Base-by-base conservation (phyloP, 73 alveolate genomes). In the Tetrahymena malaccensis region DNA sequence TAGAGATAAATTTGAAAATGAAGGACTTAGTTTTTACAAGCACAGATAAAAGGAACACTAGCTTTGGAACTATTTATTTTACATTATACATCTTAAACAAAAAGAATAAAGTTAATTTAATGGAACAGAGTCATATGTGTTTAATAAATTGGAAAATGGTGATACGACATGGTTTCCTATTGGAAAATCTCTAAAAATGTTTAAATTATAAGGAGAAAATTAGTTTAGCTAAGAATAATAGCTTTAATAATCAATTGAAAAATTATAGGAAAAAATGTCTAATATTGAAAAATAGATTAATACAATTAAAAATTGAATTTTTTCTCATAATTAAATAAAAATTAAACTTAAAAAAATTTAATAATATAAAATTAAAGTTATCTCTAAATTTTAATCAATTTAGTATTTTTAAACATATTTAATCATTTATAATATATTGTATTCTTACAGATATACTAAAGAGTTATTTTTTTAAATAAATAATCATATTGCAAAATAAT, bases 161-260 rank as follows among this genome's bases (percentile, higher is more conserved):
- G 94, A 93, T 55, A 93, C 43, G 0, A 85, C 93, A n/a, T 95
- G 97, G 97, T 95, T 95, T 85, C 97, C 97, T 1, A 95, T 95
- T 7, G 84, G 94, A 55, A 70, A 70, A n/a, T 70, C 89, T 1
- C 5, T 70, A 70, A 70, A 70, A 31, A 70, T 70, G 15, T 11
- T n/a, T 19, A 70, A 70, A 70, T 27, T 70, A 12, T 12, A 22
- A 70, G 89, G 89, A 0, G 89, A 70, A 27, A 70, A 70, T 31
- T 70, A 70, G 12, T 70, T 70, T 70, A 70, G 89, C 12, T 31
- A 10, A 70, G 89, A 70, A 70, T 70, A 70, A 31, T 9, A 8
- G 12, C 89, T 70, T 33, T 70, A 70, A 70, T 4, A 70, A n/a
- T 70, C 89, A 70, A 70, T 70, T 22, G 89, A 70, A 27, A 70